phyloP scores from a whole-genome alignment of 345 rosid species.

The Populus tremula region DNA sequence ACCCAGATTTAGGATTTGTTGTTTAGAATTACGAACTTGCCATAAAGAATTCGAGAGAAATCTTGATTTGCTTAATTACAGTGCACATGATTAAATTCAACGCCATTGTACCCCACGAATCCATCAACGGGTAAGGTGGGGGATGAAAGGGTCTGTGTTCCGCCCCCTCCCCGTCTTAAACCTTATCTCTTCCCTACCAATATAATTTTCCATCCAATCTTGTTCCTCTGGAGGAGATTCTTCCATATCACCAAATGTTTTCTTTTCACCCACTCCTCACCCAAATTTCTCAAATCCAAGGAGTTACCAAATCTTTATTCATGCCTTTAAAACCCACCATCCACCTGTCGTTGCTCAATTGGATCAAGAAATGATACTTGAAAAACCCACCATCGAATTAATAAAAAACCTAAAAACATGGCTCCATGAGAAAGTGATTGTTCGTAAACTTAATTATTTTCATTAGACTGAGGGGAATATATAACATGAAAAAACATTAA shows the following conservation, averaged over 20 bases:
- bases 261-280: not conserved
- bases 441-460: not conserved
- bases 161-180: constrained; percentile 44
- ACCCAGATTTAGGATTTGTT: no score
- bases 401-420: not conserved
- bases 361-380: not conserved
- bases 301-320: not conserved
- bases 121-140: constrained; percentile 6
- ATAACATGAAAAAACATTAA: not conserved
- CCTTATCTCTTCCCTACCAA: constrained; percentile 26
- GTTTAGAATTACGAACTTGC: not conserved
- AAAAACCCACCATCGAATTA: not conserved
- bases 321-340: no score
- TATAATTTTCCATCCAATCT: constrained; percentile 11
- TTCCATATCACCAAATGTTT: not conserved
- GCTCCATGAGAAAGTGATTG: not conserved
- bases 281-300: not conserved
- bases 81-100: constrained; percentile 2
- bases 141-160: constrained; percentile 19
- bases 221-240: not conserved
- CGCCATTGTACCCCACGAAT: constrained; percentile 13
- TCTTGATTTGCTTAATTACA: not conserved
- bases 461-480: not conserved
- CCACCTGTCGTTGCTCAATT: not conserved
- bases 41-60: not conserved